Conservation (phyloP, 2,329 filamentous ascomycete genomes). For the Bipolaris bicolor region DNA sequence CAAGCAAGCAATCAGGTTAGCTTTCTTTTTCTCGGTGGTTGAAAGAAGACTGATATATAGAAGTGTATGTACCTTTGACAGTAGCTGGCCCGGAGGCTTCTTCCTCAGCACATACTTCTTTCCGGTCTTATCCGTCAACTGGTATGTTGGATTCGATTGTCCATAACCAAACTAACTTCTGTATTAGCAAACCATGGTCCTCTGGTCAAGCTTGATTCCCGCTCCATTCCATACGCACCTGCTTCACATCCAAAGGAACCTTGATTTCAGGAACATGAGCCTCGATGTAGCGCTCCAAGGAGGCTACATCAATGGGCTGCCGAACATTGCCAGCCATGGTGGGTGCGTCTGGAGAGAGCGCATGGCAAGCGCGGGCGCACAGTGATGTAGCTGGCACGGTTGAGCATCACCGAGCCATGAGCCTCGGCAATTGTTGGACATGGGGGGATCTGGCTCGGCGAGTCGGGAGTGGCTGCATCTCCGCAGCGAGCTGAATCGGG, state of each 20-base stretch:
- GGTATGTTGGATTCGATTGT: constrained; percentile 97
- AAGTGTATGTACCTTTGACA: constrained; percentile 60
- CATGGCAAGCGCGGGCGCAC: constrained; percentile 20
- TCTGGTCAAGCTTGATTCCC: not conserved
- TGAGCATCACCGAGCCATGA: constrained; percentile 16
- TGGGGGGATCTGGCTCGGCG: constrained; percentile 17
- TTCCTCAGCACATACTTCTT: constrained; percentile 88
- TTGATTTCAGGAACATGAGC: constrained; percentile 82
- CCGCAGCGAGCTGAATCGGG: constrained; percentile 7
- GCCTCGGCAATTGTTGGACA: constrained; percentile 20
- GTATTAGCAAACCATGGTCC: constrained; percentile 1
- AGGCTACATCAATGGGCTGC: constrained; percentile 84
- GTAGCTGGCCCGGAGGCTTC: constrained; percentile 92
- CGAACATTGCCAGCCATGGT: constrained; percentile 84
- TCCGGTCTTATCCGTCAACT: constrained; percentile 74
- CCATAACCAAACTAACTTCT: constrained; percentile 84
- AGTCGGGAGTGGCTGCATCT: constrained; percentile 14
- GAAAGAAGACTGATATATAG: not conserved
- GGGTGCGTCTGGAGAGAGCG: constrained; percentile 19
- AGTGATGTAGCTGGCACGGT: constrained; percentile 23
- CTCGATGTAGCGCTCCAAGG: constrained; percentile 79
- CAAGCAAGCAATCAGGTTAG: not conserved
- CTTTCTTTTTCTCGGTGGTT: not conserved
- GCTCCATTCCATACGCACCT: constrained; percentile 62
- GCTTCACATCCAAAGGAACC: constrained; percentile 84